A percentile compares a stretch with the other conserved stretches of the same genome.
phyloP scores from a whole-genome alignment of 495 filamentous ascomycete genomes.

The Penicillium lagena region DNA sequence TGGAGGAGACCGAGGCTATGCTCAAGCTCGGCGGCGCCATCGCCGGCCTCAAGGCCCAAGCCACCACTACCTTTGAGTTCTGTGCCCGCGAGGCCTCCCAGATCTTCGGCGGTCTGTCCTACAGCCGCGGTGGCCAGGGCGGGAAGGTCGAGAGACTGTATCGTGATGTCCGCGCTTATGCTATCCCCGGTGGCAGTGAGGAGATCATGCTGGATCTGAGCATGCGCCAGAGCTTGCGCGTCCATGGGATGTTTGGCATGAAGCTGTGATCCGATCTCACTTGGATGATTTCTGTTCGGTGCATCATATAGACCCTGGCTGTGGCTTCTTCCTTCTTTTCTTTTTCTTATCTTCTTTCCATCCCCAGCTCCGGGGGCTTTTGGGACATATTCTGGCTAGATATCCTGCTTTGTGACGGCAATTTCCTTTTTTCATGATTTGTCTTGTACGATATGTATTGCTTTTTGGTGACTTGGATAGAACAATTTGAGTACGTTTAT shows the following conservation, averaged over 20 bases:
- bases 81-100: conserved; percentile 94
- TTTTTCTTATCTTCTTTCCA: conserved; percentile 8
- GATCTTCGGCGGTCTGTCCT: conserved; percentile 94
- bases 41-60: conserved; percentile 87
- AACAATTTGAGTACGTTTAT: not conserved
- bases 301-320: not conserved
- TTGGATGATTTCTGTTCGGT: conserved; percentile 1
- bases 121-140: conserved; percentile 88
- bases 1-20: conserved; percentile 95
- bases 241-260: conserved; percentile 90
- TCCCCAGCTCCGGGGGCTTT: not conserved
- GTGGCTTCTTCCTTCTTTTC: conserved; percentile 1
- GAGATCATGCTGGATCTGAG: conserved; percentile 99
- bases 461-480: not conserved
- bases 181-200: conserved; percentile 93
- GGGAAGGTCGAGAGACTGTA: conserved; percentile 95
- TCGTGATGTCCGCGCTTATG: conserved; percentile 94
- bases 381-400: not conserved
- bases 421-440: not conserved
- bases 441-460: conserved; percentile 12
- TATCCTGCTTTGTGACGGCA: not conserved
- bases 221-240: conserved; percentile 85
- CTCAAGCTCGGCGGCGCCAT: conserved; percentile 92
- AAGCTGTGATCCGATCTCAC: conserved; percentile 59
- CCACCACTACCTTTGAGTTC: conserved; percentile 91